These are phyloP conservation scores for Sphagnum fallax DNA, from an alignment of 228 moss, liverwort and hornwort genomes.

Conservation along the genomic window DNA sequence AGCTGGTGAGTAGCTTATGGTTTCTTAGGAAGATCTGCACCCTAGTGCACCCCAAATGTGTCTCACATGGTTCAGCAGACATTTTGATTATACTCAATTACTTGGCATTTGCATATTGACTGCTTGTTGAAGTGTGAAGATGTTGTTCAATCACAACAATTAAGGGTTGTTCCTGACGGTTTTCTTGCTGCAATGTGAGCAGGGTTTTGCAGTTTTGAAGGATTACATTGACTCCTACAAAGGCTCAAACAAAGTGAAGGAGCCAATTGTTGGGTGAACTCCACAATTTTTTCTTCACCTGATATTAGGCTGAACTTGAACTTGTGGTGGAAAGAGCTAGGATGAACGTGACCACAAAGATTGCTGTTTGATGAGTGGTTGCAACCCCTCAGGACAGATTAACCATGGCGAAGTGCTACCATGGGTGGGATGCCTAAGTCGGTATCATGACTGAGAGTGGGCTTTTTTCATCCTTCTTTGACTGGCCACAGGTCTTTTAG, in stretches of 20 bases:
- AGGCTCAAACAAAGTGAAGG: slow-evolving; percentile 52
- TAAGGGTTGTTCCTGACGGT: neutral
- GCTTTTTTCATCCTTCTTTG: no score
- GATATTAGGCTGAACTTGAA: no score
- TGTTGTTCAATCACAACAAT: neutral
- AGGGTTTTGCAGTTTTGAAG: slow-evolving; percentile 66
- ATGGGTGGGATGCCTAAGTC: no score
- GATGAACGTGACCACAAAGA: no score
- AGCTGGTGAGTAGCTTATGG: slow-evolving; percentile 43
- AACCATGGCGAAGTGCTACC: no score
- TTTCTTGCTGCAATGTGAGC: slow-evolving; percentile 7
- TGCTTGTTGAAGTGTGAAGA: neutral
- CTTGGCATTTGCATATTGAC: neutral
- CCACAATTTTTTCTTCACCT: no score
- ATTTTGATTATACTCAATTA: neutral
- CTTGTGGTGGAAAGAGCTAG: no score
- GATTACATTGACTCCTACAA: slow-evolving; percentile 49
- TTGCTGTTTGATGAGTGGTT: no score
- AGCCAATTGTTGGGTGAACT: slow-evolving; percentile 10
- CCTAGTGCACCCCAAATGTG: neutral
- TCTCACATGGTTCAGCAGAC: neutral
- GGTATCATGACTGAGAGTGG: no score
- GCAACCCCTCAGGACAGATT: no score
- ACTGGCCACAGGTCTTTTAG: no score
- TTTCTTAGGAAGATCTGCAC: neutral